These are phyloP conservation scores for Trapa bicornis DNA, from an alignment of 345 rosid species.

Conservation along the genomic window DNA sequence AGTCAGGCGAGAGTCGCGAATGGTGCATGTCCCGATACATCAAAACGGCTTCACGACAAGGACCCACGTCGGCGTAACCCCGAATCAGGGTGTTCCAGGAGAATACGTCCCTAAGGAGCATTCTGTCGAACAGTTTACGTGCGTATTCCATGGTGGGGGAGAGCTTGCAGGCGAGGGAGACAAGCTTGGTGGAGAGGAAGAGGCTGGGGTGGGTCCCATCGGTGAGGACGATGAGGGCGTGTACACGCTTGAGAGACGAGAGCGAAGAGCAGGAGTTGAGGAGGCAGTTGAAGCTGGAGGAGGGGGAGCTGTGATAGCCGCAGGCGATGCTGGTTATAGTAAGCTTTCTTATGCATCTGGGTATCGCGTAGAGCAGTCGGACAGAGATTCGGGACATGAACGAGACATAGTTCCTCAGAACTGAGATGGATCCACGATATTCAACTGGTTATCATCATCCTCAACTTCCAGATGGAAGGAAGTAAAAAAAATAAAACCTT, in stretches of 20 bases:
- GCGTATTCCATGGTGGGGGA: slow-evolving; percentile 16
- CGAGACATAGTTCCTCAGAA: not conserved
- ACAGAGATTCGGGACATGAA: not conserved
- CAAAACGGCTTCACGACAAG: slow-evolving; percentile 7
- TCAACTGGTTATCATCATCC: too few species aligned
- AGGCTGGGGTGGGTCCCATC: slow-evolving; percentile 13
- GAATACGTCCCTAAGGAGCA: slow-evolving; percentile 16
- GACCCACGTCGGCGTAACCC: slow-evolving; percentile 18
- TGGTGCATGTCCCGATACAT: slow-evolving; percentile 22
- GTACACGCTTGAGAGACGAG: slow-evolving; percentile 16
- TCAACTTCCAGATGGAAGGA: too few species aligned
- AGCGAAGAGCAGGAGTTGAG: slow-evolving; percentile 14
- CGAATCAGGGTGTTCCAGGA: slow-evolving; percentile 30
- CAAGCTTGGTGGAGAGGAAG: slow-evolving; percentile 23
- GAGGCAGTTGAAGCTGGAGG: not conserved
- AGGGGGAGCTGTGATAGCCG: too few species aligned
- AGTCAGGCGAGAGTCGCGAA: slow-evolving; percentile 19
- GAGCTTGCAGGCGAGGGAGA: slow-evolving; percentile 24
- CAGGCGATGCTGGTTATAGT: not conserved
- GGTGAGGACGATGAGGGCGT: slow-evolving; percentile 20
- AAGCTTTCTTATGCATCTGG: not conserved
- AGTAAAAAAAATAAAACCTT: too few species aligned
- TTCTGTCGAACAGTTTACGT: slow-evolving; percentile 18
- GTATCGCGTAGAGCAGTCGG: not conserved
- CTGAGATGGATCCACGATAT: not conserved